phyloP scores from a whole-genome alignment of 2,329 filamentous ascomycete genomes.

The Cladosporium sp. region DNA sequence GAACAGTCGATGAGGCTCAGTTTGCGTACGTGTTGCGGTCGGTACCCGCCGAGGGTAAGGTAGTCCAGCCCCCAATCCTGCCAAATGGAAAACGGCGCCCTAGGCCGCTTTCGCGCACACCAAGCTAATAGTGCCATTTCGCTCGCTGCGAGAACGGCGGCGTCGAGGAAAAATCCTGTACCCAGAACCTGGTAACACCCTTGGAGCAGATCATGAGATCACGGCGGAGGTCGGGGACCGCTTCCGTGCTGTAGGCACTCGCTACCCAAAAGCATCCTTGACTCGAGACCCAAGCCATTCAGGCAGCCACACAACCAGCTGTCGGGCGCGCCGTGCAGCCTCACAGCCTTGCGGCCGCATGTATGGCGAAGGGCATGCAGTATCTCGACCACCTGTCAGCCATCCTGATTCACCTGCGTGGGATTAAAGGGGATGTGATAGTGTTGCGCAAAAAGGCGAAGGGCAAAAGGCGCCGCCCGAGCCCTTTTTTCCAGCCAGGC shows the following conservation, averaged over 20 bases:
- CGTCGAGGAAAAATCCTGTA: background rate
- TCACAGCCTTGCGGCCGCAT: background rate
- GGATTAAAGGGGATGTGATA: background rate
- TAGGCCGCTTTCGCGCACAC: constrained; percentile 1
- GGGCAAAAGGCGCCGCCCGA: background rate
- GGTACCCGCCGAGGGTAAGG: background rate
- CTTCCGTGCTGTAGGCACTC: background rate
- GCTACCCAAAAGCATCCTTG: constrained; percentile 4
- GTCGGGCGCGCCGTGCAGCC: constrained; percentile 2
- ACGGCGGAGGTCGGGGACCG: background rate
- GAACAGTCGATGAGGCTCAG: background rate
- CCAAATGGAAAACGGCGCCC: constrained; percentile 3
- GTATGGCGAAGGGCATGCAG: too few species aligned
- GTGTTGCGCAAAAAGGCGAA: too few species aligned
- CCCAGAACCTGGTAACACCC: constrained; percentile 6
- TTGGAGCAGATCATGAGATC: constrained; percentile 7
- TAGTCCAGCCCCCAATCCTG: background rate
- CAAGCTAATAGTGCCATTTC: background rate
- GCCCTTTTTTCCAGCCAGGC: constrained; percentile 8
- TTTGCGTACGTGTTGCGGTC: background rate
- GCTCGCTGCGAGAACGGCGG: background rate
- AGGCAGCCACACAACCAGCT: constrained; percentile 3
- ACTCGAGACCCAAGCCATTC: constrained; percentile 2
- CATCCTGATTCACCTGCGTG: background rate
- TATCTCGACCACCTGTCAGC: background rate